Percentiles rank a stretch among this genome's conserved stretches.
Conservation (phyloP, 257 asterid species). For the Solanum sitiens region DNA sequence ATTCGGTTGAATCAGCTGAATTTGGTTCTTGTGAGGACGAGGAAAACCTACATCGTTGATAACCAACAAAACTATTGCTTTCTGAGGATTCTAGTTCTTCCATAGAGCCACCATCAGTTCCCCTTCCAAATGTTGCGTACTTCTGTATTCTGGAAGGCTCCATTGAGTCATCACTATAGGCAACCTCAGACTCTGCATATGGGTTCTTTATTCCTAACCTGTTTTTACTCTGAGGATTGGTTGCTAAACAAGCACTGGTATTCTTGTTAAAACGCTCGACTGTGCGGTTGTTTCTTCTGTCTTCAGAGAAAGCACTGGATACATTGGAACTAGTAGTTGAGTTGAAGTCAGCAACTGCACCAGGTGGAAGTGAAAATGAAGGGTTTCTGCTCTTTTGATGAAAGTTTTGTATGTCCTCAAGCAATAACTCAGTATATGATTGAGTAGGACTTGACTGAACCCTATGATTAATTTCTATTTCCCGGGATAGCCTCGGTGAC, state of each 20-base stretch:
- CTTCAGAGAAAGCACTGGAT: conserved; percentile 24
- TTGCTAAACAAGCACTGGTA: conserved; percentile 1
- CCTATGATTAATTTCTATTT: conserved; percentile 57
- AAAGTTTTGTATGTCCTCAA: conserved; percentile 90
- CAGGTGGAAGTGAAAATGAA: conserved; percentile 55
- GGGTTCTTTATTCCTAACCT: conserved; percentile 25
- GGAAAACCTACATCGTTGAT: conserved; percentile 42
- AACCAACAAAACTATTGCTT: conserved; percentile 43
- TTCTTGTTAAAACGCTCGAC: conserved; percentile 14
- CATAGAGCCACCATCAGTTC: conserved; percentile 15
- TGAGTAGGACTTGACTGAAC: conserved; percentile 29
- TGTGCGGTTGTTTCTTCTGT: conserved; percentile 15
- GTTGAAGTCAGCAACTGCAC: conserved; percentile 90
- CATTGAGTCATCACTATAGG: conserved; percentile 46
- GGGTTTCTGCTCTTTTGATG: conserved; percentile 60
- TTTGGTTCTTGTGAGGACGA: conserved; percentile 64
- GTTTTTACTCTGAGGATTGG: conserved; percentile 12
- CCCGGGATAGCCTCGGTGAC: conserved; percentile 73
- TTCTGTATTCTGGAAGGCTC: conserved; percentile 60
- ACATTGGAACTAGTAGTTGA: conserved; percentile 46
- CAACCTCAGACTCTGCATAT: conserved; percentile 61
- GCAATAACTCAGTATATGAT: conserved; percentile 66
- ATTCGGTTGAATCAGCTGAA: conserved; percentile 45
- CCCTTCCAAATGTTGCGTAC: conserved; percentile 75
- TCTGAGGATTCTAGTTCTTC: conserved; percentile 84